Percentiles rank a stretch among this genome's conserved stretches.
Evolutionary conservation across 768 basidiomycete genomes (phyloP).

Genomic region (Kwoniella dendrophila): DNA sequence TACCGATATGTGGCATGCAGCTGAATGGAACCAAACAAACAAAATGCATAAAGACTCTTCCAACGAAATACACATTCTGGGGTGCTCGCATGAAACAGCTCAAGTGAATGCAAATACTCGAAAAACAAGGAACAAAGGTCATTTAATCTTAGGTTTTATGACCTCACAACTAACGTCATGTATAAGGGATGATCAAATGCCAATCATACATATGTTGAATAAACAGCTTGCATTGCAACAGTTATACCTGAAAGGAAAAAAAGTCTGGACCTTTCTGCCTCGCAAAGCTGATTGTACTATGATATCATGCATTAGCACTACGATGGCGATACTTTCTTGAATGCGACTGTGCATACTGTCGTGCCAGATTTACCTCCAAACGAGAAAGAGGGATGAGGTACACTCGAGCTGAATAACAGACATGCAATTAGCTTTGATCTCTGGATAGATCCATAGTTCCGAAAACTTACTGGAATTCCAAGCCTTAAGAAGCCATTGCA

Average conservation of each 20-base stretch:
- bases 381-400: conserved; percentile 55
- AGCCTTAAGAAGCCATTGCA: conserved; percentile 25
- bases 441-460: too few relatives aligned
- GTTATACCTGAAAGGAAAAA: too few relatives aligned
- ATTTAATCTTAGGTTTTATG: neutral
- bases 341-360: conserved; percentile 54
- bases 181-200: too few relatives aligned
- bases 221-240: too few relatives aligned
- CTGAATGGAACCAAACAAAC: conserved; percentile 21
- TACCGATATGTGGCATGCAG: neutral
- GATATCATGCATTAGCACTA: too few relatives aligned
- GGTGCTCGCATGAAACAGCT: neutral
- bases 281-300: too few relatives aligned
- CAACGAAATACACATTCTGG: conserved; percentile 7
- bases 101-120: neutral
- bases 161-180: neutral
- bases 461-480: conserved; percentile 41
- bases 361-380: conserved; percentile 56
- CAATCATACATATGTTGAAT: too few relatives aligned
- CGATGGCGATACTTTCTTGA: too few relatives aligned
- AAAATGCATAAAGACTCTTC: neutral
- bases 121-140: conserved; percentile 2
- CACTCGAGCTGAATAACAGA: conserved; percentile 44
- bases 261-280: too few relatives aligned
- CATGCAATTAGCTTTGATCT: neutral